These are phyloP conservation scores for Tricholoma furcatifolium DNA, from an alignment of 768 basidiomycete genomes.

Conservation along the genomic window DNA sequence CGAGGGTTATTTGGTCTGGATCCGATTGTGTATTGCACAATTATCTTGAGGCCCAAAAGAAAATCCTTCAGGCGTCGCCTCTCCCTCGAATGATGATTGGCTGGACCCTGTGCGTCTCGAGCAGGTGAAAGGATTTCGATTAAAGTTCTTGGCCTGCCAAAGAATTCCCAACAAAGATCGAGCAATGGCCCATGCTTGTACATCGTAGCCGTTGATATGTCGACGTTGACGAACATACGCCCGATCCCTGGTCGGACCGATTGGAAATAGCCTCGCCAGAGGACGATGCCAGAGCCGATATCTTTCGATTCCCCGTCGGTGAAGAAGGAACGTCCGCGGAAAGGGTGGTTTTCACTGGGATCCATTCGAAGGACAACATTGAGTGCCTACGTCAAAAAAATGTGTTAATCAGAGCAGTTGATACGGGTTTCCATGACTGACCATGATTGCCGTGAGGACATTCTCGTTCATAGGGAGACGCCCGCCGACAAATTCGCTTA, in stretches of 20 bases:
- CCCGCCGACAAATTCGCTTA: conserved; percentile 61
- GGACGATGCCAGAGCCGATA: conserved; percentile 61
- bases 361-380: conserved; percentile 79
- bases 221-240: conserved; percentile 69
- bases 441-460: conserved; percentile 56
- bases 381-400: conserved; percentile 48
- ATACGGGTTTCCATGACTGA: too few species aligned
- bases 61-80: conserved; percentile 40
- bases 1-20: conserved; percentile 23
- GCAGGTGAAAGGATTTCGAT: conserved; percentile 34
- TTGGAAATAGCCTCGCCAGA: conserved; percentile 84
- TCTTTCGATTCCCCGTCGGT: conserved; percentile 49
- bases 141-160: conserved; percentile 30
- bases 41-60: conserved; percentile 33
- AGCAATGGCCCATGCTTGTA: conserved; percentile 64
- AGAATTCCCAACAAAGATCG: conserved; percentile 54
- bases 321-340: conserved; percentile 76
- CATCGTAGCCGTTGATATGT: conserved; percentile 77
- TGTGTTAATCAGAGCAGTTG: background rate
- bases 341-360: conserved; percentile 65
- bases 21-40: conserved; percentile 13
- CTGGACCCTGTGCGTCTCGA: too few species aligned
- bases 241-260: conserved; percentile 69
- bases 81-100: too few species aligned
- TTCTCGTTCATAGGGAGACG: conserved; percentile 66